Conservation (phyloP, 2,329 filamentous ascomycete genomes). For the Fusarium tjaetaba region DNA sequence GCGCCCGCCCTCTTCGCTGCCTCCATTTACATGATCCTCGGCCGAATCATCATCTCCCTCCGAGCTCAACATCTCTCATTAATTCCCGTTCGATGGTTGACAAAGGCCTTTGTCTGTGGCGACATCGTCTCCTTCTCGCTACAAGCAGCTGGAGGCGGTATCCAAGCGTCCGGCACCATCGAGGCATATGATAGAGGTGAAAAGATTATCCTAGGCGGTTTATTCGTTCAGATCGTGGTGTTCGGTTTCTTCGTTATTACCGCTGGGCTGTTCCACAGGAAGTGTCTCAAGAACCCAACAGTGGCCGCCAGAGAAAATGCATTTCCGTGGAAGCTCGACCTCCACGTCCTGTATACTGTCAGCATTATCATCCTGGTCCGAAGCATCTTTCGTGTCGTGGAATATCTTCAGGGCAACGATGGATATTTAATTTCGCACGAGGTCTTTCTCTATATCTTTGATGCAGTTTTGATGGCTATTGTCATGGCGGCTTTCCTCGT, state of each 20-base stretch:
- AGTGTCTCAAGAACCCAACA: neutral
- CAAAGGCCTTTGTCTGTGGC: neutral
- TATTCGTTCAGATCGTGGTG: constrained; percentile 62
- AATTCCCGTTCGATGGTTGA: neutral
- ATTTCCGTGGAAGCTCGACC: constrained; percentile 41
- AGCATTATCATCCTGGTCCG: constrained; percentile 50
- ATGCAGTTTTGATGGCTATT: constrained; percentile 44
- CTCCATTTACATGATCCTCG: neutral
- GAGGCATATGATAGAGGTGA: constrained; percentile 45
- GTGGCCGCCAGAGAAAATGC: rapidly evolving
- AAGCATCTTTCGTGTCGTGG: constrained; percentile 52
- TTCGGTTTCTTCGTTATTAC: constrained; percentile 61
- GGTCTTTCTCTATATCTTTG: constrained; percentile 47
- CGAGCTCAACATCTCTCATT: neutral
- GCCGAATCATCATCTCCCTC: neutral
- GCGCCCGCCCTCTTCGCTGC: neutral
- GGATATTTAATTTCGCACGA: constrained; percentile 46
- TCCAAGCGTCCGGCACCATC: rapidly evolving
- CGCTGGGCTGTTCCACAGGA: neutral
- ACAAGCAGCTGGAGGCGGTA: neutral
- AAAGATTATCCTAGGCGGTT: constrained; percentile 59
- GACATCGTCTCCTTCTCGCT: rapidly evolving
- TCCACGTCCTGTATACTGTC: constrained; percentile 25
- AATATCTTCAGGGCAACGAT: constrained; percentile 49
- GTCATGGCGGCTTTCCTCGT: neutral